Base-by-base conservation (phyloP, 2,329 filamentous ascomycete genomes). In the Acrocalymma vagum region DNA sequence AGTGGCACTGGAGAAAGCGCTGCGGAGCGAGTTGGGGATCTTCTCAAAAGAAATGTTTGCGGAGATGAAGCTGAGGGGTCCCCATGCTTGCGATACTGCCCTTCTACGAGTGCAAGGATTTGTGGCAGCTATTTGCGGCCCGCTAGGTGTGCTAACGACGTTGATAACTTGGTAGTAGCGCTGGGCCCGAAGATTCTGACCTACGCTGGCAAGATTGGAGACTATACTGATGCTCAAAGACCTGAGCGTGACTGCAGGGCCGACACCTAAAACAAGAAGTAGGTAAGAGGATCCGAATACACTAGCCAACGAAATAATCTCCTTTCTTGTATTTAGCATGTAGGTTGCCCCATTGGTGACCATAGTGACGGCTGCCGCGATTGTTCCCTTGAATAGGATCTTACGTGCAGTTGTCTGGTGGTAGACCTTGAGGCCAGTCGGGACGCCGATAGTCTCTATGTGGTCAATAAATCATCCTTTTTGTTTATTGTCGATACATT, bases 111-210 rank as follows among this genome's bases (percentile, higher is more conserved):
- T 9, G 41, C 34, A 24, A n/a, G 33, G 20, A 15, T 33, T 44
- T 10, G 35, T 41, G 10, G 31, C 30, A 10, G 41, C 29, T 10
- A 45, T 30, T 10, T 25, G 17, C 18, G 40, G 35, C 15, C 17
- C 42, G 15, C 33, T 45, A 5, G 42, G 24, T 4, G 42, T 45
- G 15, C 22, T 42, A 7, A 41, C 33, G 14, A 46, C 37, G 21
- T 42, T 35, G 5, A 11, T 29, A n/a, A 38, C 32, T 13, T 38
- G 31, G 15, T 42, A 20, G n/a, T 22, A 37, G 21, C 33, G 11
- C 9, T 25, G 81, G 57, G 86, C 83, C 29, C 82, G 73, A 4
- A 87, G 71, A 63, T 85, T 82, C 42, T 77, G 78, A 5, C 83
- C 84, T 2, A 87, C 82, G 22, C 83, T 80, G 1, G 78, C 76